Conservation (phyloP, 164 flowering plant genomes). For the Magnolia kwangsiensis region DNA sequence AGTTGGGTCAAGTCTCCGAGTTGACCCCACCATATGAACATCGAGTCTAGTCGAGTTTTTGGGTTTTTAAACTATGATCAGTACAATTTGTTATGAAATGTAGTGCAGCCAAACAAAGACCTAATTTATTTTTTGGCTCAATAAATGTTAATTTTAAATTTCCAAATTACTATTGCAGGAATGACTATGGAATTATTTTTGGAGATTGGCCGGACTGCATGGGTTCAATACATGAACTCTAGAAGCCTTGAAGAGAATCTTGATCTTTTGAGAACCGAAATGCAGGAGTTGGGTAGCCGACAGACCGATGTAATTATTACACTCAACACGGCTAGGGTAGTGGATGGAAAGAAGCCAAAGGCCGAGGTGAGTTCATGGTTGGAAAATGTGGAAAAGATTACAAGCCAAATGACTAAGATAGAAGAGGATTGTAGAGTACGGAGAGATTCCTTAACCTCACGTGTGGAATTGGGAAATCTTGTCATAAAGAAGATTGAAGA, state of each 20-base stretch:
- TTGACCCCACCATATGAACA: too few species aligned
- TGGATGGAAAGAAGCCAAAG: constrained; percentile 6
- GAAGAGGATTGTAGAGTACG: neutral
- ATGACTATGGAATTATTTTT: too few species aligned
- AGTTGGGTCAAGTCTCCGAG: too few species aligned
- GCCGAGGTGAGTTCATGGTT: constrained; percentile 1
- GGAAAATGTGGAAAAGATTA: constrained; percentile 5
- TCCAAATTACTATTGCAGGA: too few species aligned
- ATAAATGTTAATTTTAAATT: too few species aligned
- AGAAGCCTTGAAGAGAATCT: neutral
- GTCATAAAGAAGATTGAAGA: neutral
- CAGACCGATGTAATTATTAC: constrained; percentile 2
- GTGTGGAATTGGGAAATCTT: neutral
- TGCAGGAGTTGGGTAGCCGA: constrained; percentile 4
- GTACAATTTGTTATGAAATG: too few species aligned
- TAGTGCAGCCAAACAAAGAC: too few species aligned
- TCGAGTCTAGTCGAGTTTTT: too few species aligned
- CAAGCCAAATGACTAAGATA: neutral
- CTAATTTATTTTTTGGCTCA: too few species aligned
- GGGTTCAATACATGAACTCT: neutral
- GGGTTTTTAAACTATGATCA: too few species aligned
- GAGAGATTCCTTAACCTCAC: neutral
- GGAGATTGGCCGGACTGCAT: too few species aligned
- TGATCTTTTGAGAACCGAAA: neutral
- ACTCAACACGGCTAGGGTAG: neutral